phyloP scores from a whole-genome alignment of 306 rosid species.

The Macrotyloma uniflorum region DNA sequence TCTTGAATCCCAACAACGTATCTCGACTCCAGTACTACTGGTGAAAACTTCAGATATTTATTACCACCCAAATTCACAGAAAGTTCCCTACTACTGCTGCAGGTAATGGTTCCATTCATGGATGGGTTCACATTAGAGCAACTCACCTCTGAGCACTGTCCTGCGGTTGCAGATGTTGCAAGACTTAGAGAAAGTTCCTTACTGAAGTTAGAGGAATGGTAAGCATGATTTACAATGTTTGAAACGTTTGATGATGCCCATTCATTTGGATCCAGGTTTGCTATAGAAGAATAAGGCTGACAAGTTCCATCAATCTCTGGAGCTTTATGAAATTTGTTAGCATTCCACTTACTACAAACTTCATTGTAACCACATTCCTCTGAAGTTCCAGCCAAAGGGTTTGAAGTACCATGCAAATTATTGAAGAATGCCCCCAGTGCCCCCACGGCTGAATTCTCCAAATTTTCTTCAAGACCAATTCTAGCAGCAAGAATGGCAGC shows the following conservation, averaged over 20 bases:
- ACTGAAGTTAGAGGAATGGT: constrained; percentile 41
- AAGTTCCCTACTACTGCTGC: constrained; percentile 47
- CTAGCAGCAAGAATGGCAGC: constrained; percentile 55
- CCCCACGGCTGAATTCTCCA: constrained; percentile 47
- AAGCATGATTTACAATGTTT: constrained; percentile 36
- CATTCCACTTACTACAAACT: constrained; percentile 45
- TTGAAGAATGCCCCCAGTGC: constrained; percentile 40
- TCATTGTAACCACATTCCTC: constrained; percentile 47
- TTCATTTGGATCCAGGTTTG: constrained; percentile 46
- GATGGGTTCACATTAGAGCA: constrained; percentile 47
- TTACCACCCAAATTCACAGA: constrained; percentile 45
- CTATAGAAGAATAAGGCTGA: constrained; percentile 43
- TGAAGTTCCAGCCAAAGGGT: constrained; percentile 34
- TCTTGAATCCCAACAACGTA: constrained; percentile 72
- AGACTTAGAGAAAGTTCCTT: constrained; percentile 69
- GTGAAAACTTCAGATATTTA: constrained; percentile 46
- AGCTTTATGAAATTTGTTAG: constrained; percentile 32
- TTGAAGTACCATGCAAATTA: constrained; percentile 47
- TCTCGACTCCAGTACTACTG: constrained; percentile 55
- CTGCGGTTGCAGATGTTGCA: constrained; percentile 53
- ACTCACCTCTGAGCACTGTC: constrained; percentile 50
- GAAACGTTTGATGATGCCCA: constrained; percentile 52
- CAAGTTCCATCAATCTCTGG: constrained; percentile 33
- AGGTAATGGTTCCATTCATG: constrained; percentile 49
- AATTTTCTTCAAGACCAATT: constrained; percentile 51